A percentile compares a stretch with the other conserved stretches of the same genome.
phyloP scores from a whole-genome alignment of 345 rosid genomes.

The Pugionium cornutum region DNA sequence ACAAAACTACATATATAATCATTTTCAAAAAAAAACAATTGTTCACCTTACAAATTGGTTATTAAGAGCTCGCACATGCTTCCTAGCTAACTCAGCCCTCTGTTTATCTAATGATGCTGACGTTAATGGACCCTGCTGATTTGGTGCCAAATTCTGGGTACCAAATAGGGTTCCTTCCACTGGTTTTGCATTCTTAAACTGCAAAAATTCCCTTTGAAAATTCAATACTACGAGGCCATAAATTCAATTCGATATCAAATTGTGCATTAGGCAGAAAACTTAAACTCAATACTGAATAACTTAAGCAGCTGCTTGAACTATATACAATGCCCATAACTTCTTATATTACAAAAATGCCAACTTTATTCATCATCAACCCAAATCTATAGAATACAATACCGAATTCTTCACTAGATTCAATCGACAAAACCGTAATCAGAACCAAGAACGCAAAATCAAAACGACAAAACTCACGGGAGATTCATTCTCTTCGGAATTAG shows the following conservation, averaged over 20 bases:
- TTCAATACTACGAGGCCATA: constrained; percentile 1
- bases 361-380: constrained; percentile 26
- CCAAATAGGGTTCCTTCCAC: constrained; percentile 61
- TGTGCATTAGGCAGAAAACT: background rate
- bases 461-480: constrained; percentile 53
- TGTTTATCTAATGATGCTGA: constrained; percentile 49
- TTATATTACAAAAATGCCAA: background rate
- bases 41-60: constrained; percentile 85
- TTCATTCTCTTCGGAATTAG: constrained; percentile 57
- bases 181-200: constrained; percentile 71
- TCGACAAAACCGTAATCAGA: background rate
- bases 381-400: background rate
- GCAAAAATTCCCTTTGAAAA: constrained; percentile 26
- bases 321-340: constrained; percentile 19
- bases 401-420: constrained; percentile 26
- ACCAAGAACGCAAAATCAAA: background rate
- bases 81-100: constrained; percentile 69
- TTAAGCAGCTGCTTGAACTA: background rate
- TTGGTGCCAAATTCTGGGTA: constrained; percentile 52
- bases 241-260: background rate
- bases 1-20: background rate
- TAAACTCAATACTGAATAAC: background rate
- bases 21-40: background rate
- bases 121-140: constrained; percentile 45
- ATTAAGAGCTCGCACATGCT: constrained; percentile 93